Evolutionary conservation across 164 flowering plant genomes (phyloP).

Genomic region (Cinnamomum chago): DNA sequence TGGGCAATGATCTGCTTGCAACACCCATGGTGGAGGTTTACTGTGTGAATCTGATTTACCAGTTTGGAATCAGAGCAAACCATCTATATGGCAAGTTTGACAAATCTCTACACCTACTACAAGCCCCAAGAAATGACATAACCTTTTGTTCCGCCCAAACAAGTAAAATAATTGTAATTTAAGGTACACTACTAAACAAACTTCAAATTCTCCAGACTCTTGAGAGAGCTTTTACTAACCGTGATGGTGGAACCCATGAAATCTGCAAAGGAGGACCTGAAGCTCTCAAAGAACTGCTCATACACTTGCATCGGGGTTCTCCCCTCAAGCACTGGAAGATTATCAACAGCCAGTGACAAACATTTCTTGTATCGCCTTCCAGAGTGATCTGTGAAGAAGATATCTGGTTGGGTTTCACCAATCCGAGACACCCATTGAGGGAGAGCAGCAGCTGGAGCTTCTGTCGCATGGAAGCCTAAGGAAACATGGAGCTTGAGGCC

Average conservation of each 20-base stretch:
- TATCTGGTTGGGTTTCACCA: conserved; percentile 52
- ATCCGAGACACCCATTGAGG: conserved; percentile 74
- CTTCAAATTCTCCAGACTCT: background rate
- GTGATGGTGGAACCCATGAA: conserved; percentile 79
- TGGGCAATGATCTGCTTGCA: background rate
- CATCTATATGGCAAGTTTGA: background rate
- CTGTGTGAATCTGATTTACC: background rate
- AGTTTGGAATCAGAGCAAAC: background rate
- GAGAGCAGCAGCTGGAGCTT: conserved; percentile 41
- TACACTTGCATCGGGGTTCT: conserved; percentile 76
- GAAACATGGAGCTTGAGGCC: conserved; percentile 83
- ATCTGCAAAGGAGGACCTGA: conserved; percentile 55
- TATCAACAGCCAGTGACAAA: conserved; percentile 70
- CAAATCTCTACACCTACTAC: background rate
- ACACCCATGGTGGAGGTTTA: background rate
- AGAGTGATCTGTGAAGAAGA: conserved; percentile 60
- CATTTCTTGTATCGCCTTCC: conserved; percentile 61
- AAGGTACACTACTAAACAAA: background rate
- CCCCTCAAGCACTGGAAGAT: conserved; percentile 70
- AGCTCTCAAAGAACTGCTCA: conserved; percentile 61
- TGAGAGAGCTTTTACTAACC: conserved; percentile 33
- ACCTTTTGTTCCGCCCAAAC: too few relatives aligned
- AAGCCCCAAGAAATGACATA: background rate
- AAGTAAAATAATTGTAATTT: background rate
- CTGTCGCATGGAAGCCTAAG: conserved; percentile 67